Evolutionary conservation across 768 basidiomycete species (phyloP).

Genomic region (Lentinula sp.): DNA sequence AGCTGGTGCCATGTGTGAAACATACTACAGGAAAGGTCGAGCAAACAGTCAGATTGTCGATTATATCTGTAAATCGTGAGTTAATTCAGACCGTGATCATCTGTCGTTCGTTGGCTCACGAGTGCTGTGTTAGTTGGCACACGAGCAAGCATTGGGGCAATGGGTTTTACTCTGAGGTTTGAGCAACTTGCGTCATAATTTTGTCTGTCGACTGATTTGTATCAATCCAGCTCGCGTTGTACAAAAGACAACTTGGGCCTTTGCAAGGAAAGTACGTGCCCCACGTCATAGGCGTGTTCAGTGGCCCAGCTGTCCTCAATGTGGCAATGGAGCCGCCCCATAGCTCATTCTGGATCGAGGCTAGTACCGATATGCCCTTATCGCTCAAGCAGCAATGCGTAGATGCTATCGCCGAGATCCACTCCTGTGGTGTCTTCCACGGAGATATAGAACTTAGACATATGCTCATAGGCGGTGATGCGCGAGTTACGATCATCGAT

Average conservation of each 20-base stretch:
- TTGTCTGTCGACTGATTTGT: neutral
- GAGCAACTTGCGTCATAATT: neutral
- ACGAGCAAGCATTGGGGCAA: slow-evolving; percentile 12
- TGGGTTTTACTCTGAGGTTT: slow-evolving; percentile 62
- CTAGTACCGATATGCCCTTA: slow-evolving; percentile 50
- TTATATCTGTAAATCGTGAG: slow-evolving; percentile 32
- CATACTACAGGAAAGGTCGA: slow-evolving; percentile 27
- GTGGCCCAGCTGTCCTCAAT: slow-evolving; percentile 29
- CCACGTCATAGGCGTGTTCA: slow-evolving; percentile 42
- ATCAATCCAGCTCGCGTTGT: slow-evolving; percentile 39
- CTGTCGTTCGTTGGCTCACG: neutral
- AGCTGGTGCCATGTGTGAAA: slow-evolving; percentile 30
- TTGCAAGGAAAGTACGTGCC: slow-evolving; percentile 52
- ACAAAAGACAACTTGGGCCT: slow-evolving; percentile 40
- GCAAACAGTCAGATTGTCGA: slow-evolving; percentile 20
- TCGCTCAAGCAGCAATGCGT: slow-evolving; percentile 47
- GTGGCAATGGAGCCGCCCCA: slow-evolving; percentile 53
- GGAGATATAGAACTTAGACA: slow-evolving; percentile 42
- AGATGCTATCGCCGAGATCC: slow-evolving; percentile 41
- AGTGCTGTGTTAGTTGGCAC: slow-evolving; percentile 10
- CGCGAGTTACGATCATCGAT: slow-evolving; percentile 47
- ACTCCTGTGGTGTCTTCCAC: slow-evolving; percentile 41
- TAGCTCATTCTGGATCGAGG: slow-evolving; percentile 54
- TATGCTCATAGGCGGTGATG: slow-evolving; percentile 50
- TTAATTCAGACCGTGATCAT: neutral